These are phyloP conservation scores for Leishmania major DNA, from an alignment of 208 protist genomes.

Conservation along the genomic window DNA sequence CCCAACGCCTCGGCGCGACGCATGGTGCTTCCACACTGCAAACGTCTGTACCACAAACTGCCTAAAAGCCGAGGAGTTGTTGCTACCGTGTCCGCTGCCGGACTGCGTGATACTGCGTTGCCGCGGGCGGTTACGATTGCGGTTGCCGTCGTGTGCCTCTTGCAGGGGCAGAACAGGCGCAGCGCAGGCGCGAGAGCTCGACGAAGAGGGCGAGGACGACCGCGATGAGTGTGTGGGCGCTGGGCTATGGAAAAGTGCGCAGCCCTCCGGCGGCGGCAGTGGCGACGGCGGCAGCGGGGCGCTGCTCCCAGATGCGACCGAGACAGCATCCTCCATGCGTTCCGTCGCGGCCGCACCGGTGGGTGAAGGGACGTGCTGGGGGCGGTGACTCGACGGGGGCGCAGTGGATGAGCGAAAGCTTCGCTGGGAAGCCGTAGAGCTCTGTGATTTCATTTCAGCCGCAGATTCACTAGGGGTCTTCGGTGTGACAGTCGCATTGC, in stretches of 20 bases:
- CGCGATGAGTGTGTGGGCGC: not conserved
- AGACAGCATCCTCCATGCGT: not conserved
- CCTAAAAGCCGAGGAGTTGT: not conserved
- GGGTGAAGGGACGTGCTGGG: not conserved
- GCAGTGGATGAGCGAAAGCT: not conserved
- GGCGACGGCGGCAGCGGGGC: slow-evolving; percentile 8
- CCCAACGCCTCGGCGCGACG: slow-evolving; percentile 49
- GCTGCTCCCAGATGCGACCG: slow-evolving; percentile 1
- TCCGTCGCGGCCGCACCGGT: not conserved
- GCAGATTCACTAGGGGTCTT: not conserved
- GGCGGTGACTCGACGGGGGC: not conserved
- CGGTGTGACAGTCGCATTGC: not conserved
- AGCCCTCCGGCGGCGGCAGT: slow-evolving; percentile 7
- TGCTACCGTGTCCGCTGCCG: not conserved
- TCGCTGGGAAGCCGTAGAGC: not conserved
- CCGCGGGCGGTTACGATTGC: not conserved
- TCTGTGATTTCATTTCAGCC: not conserved
- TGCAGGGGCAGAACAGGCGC: slow-evolving; percentile 17
- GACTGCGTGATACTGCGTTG: not conserved
- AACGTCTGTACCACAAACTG: slow-evolving; percentile 11
- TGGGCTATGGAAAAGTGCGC: slow-evolving; percentile 13
- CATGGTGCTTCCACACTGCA: slow-evolving; percentile 64
- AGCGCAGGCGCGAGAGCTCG: not conserved
- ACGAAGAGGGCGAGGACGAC: slow-evolving; percentile 2
- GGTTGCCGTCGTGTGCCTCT: not conserved